Conservation (phyloP, 164 flowering plant species). For the Liriodendron chinense region DNA sequence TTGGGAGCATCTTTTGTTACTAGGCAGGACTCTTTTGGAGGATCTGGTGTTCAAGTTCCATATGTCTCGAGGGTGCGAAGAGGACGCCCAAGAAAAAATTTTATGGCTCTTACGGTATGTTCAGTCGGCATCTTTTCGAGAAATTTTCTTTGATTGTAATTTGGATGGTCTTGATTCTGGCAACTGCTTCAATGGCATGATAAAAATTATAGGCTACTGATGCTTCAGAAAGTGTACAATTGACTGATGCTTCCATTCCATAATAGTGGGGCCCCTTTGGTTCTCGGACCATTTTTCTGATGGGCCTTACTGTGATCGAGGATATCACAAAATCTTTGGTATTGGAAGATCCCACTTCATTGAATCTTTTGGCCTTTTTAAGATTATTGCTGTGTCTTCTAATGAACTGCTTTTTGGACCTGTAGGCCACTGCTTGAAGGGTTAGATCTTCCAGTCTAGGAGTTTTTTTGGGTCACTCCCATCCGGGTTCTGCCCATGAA, state of each 20-base stretch:
- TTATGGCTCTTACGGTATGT: conserved; percentile 69
- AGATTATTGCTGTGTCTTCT: too few species aligned
- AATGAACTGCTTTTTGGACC: too few species aligned
- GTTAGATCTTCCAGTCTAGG: too few species aligned
- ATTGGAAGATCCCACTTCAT: too few species aligned
- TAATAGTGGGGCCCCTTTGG: neutral
- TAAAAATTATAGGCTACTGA: neutral
- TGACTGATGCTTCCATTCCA: neutral
- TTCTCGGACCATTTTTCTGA: neutral
- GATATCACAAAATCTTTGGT: neutral
- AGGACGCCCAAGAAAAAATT: conserved; percentile 85
- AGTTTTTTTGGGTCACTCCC: too few species aligned
- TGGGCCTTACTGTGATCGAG: neutral
- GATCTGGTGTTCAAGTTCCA: conserved; percentile 80
- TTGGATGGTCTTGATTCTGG: neutral
- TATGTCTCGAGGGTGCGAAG: conserved; percentile 74
- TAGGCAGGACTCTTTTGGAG: conserved; percentile 76
- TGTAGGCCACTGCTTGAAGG: too few species aligned
- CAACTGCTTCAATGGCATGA: neutral
- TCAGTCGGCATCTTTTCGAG: neutral
- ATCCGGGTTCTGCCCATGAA: too few species aligned
- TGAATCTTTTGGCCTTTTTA: too few species aligned
- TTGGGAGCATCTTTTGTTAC: conserved; percentile 40
- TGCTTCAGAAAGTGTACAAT: neutral
- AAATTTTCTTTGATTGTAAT: neutral